Conservation (phyloP, 768 basidiomycete species). For the Punctularia strigosozonata region DNA sequence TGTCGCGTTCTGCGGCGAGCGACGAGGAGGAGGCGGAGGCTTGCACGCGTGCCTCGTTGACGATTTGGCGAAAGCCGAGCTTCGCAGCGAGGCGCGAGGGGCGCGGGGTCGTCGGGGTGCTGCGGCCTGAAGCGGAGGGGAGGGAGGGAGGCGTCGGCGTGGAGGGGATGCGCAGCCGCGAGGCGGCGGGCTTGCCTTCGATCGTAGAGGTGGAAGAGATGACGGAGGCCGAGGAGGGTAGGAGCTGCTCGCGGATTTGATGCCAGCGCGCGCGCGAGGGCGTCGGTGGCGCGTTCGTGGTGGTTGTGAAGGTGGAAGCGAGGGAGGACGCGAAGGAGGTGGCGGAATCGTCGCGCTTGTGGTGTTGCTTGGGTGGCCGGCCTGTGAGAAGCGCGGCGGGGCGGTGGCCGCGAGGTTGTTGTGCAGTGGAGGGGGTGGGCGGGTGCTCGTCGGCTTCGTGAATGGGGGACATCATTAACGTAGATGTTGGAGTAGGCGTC, state of each 20-base stretch:
- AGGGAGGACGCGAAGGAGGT: too few species aligned
- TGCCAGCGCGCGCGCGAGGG: conserved; percentile 39
- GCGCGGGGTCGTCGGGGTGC: conserved; percentile 25
- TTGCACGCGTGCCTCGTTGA: conserved; percentile 51
- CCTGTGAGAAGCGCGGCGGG: too few species aligned
- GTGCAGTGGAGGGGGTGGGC: too few species aligned
- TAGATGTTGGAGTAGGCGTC: too few species aligned
- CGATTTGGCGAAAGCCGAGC: conserved; percentile 51
- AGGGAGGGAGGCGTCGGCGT: conserved; percentile 2
- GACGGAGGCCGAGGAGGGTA: conserved; percentile 17
- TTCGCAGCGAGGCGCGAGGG: conserved; percentile 35
- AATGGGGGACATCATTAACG: too few species aligned
- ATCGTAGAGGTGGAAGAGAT: conserved; percentile 8
- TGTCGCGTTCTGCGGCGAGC: too few species aligned
- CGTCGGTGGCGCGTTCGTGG: conserved; percentile 13
- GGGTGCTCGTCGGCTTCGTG: too few species aligned
- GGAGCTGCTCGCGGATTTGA: conserved; percentile 39
- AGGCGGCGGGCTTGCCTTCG: conserved; percentile 7
- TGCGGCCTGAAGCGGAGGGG: conserved; percentile 12
- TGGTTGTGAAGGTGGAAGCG: too few species aligned
- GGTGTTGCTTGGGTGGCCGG: too few species aligned
- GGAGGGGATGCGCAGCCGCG: conserved; percentile 5
- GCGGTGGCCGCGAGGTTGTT: too few species aligned
- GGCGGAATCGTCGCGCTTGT: too few species aligned
- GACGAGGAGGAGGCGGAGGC: too few species aligned